Percentiles rank a stretch among this genome's conserved stretches.
These are phyloP conservation scores for Colletotrichum eleusines DNA, from an alignment of 2,329 filamentous ascomycete genomes.

Conservation along the genomic window DNA sequence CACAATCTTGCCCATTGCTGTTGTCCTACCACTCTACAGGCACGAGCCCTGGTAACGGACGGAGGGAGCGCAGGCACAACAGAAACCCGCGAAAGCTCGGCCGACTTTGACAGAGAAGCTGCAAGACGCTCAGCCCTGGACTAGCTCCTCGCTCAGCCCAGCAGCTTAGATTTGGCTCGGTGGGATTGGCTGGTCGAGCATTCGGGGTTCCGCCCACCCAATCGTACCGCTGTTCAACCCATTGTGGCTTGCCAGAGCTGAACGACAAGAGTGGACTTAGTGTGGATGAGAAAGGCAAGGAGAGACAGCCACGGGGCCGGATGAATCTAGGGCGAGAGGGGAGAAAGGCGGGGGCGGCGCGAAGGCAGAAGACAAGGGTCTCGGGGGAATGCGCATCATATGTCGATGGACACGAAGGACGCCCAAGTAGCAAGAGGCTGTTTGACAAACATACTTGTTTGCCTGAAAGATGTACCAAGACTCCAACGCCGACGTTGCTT, in stretches of 20 bases:
- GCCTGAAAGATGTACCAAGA: not conserved
- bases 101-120: constrained; percentile 20
- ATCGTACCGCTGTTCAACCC: constrained; percentile 39
- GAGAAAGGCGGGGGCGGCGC: not conserved
- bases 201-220: constrained; percentile 44
- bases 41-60: constrained; percentile 9
- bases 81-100: constrained; percentile 12
- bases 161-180: constrained; percentile 46
- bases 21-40: constrained; percentile 22
- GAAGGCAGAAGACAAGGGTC: not conserved
- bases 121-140: constrained; percentile 44
- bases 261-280: constrained; percentile 43
- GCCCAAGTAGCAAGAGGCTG: not conserved
- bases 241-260: constrained; percentile 54
- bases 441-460: too few species aligned
- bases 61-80: constrained; percentile 15
- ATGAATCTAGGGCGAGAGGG: constrained; percentile 4
- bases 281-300: constrained; percentile 14
- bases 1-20: constrained; percentile 1
- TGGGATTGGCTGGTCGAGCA: constrained; percentile 41
- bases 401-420: not conserved
- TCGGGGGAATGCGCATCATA: constrained; percentile 29
- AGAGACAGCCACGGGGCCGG: constrained; percentile 1
- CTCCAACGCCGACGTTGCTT: not conserved
- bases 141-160: constrained; percentile 44